A percentile compares a stretch with the other conserved stretches of the same genome.
These are phyloP conservation scores for Candida quercuum DNA, from an alignment of 805 yeast species.

Conservation along the genomic window DNA sequence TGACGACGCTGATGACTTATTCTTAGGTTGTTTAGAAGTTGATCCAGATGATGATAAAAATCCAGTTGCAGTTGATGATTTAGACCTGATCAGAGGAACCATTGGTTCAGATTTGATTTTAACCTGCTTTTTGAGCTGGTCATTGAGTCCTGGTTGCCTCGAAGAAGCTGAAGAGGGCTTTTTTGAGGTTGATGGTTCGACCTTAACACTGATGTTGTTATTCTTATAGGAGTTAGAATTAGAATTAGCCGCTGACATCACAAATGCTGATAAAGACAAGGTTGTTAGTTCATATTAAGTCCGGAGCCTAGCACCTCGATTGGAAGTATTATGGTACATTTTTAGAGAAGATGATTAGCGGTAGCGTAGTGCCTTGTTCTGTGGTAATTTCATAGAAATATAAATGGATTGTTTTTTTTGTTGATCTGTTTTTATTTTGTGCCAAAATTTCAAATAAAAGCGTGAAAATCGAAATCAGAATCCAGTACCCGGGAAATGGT, in stretches of 20 bases:
- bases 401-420: no score
- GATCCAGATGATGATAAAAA: not conserved
- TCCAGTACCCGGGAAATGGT: not conserved
- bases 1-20: not conserved
- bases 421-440: no score
- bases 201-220: not conserved
- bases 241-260: not conserved
- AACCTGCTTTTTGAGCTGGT: conserved; percentile 11
- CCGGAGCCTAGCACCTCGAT: no score
- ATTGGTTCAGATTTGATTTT: conserved; percentile 16
- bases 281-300: not conserved
- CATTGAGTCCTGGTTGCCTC: no score
- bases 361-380: no score
- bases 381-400: no score
- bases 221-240: no score
- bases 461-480: not conserved
- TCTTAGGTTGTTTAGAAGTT: not conserved
- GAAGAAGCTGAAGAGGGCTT: not conserved
- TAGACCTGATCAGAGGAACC: not conserved
- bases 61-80: not conserved
- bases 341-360: no score
- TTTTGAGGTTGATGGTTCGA: not conserved
- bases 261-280: not conserved
- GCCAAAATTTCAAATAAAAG: no score
- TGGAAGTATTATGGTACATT: no score